Conservation (phyloP, 805 yeast genomes). For the Nakazawaea peltata region DNA sequence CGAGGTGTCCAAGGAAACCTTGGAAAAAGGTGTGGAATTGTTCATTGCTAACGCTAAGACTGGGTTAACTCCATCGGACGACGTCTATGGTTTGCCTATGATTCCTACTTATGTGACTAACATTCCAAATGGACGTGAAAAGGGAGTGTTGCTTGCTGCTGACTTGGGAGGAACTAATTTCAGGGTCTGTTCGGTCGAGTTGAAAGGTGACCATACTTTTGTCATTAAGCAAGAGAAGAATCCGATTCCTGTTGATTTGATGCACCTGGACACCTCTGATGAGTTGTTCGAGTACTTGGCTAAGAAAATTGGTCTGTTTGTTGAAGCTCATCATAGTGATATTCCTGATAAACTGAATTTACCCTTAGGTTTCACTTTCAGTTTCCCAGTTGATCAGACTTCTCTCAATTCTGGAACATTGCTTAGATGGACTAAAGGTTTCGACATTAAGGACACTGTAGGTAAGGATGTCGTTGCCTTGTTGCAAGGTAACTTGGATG, state of each 20-base stretch:
- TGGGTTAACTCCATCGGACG: constrained; percentile 42
- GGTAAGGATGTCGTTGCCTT: constrained; percentile 74
- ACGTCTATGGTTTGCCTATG: constrained; percentile 64
- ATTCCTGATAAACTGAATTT: constrained; percentile 25
- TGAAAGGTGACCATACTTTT: constrained; percentile 76
- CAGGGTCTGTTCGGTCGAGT: constrained; percentile 81
- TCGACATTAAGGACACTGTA: constrained; percentile 76
- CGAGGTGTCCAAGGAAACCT: constrained; percentile 30
- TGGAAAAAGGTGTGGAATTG: constrained; percentile 39
- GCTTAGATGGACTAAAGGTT: constrained; percentile 96
- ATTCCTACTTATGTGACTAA: constrained; percentile 86
- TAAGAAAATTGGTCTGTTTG: constrained; percentile 53
- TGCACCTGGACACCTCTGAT: constrained; percentile 54
- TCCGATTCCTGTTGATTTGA: constrained; percentile 70
- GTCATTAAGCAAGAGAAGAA: constrained; percentile 66
- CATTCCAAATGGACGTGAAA: constrained; percentile 80
- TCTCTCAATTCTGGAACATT: constrained; percentile 72
- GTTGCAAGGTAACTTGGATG: constrained; percentile 63
- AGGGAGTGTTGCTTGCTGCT: constrained; percentile 79
- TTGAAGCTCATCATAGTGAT: constrained; percentile 57
- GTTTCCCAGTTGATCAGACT: constrained; percentile 87
- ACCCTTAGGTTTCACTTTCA: constrained; percentile 87
- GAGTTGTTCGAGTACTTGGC: constrained; percentile 75
- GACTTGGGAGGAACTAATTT: constrained; percentile 96
- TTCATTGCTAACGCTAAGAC: constrained; percentile 54